A percentile compares a stretch with the other conserved stretches of the same genome.
Evolutionary conservation across 2,329 filamentous ascomycete species (phyloP).

Genomic region (Leptographium galeiforme): DNA sequence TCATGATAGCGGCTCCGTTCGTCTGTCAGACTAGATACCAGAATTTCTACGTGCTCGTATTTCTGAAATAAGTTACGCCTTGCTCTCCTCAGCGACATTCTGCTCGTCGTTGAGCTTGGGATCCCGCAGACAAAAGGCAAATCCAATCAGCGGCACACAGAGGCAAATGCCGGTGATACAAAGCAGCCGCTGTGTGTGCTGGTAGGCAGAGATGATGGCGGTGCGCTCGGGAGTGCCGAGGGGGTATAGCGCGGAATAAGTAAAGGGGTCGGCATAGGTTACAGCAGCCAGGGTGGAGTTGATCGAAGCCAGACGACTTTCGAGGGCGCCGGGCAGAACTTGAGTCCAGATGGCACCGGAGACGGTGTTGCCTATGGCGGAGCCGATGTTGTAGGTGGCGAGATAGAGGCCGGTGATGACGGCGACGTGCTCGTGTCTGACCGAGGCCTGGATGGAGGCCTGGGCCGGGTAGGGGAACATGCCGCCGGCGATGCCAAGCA

Average conservation of each 20-base stretch:
- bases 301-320: constrained; percentile 11
- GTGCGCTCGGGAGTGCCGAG: constrained; percentile 28
- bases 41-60: too few species aligned
- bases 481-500: constrained; percentile 50
- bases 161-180: constrained; percentile 35
- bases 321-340: constrained; percentile 33
- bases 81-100: constrained; percentile 20
- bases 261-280: constrained; percentile 24
- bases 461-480: constrained; percentile 42
- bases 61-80: not conserved
- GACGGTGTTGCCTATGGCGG: constrained; percentile 44
- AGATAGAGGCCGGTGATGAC: constrained; percentile 51
- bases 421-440: constrained; percentile 41
- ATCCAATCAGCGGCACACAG: constrained; percentile 32
- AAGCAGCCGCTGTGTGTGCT: constrained; percentile 31
- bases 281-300: constrained; percentile 24
- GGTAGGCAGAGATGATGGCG: constrained; percentile 30
- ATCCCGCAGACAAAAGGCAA: constrained; percentile 29
- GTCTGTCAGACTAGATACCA: too few species aligned
- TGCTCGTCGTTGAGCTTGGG: constrained; percentile 31
- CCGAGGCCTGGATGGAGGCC: constrained; percentile 27
- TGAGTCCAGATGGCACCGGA: constrained; percentile 52
- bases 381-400: constrained; percentile 49
- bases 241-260: constrained; percentile 20
- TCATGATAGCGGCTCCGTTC: too few species aligned